Conservation (phyloP, 2,329 filamentous ascomycete species). For the Ceratocystiopsis sp. region DNA sequence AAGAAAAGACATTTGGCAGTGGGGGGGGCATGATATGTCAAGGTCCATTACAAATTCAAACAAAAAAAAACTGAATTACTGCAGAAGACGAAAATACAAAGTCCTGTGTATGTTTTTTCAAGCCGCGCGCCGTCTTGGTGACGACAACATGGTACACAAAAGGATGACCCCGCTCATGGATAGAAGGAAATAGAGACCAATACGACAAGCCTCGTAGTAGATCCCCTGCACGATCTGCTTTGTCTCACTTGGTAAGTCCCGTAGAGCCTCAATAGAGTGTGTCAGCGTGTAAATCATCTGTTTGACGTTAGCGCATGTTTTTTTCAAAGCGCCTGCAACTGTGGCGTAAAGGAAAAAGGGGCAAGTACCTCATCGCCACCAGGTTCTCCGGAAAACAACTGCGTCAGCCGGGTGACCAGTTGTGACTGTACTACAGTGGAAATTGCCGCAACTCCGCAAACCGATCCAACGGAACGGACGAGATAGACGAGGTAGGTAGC, state of each 20-base stretch:
- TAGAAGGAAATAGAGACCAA: constrained; percentile 5
- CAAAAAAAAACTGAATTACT: no score
- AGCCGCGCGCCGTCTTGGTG: neutral
- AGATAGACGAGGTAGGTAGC: constrained; percentile 5
- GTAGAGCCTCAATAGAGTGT: constrained; percentile 5
- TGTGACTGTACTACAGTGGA: constrained; percentile 4
- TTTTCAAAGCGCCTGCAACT: neutral
- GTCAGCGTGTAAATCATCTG: constrained; percentile 3
- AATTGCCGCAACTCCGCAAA: constrained; percentile 5
- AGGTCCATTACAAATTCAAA: no score
- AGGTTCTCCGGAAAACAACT: neutral
- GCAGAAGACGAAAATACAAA: no score
- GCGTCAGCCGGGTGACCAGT: neutral
- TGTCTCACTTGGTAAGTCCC: constrained; percentile 1
- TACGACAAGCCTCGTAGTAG: constrained; percentile 6
- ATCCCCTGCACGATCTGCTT: constrained; percentile 2
- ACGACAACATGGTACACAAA: constrained; percentile 1
- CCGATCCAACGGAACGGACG: constrained; percentile 5
- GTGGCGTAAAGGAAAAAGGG: neutral
- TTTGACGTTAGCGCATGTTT: neutral
- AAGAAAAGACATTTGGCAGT: no score
- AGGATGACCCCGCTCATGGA: neutral
- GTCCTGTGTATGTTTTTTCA: no score
- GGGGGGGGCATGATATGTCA: no score
- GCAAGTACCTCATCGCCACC: neutral